Evolutionary conservation across 306 rosid species (phyloP).

Genomic region (Carpinus fangiana): DNA sequence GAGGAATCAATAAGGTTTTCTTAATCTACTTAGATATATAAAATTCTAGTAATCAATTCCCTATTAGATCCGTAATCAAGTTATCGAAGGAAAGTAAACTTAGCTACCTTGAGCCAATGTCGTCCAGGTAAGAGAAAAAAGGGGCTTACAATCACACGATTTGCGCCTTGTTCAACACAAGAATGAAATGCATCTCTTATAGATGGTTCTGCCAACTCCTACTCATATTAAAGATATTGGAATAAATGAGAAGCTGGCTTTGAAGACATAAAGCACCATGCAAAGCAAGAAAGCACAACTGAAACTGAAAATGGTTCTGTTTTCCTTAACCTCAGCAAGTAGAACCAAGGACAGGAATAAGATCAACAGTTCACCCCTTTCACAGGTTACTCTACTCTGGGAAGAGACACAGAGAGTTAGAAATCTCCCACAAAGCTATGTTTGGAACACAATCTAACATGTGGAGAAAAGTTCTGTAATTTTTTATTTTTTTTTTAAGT

Average conservation of each 20-base stretch:
- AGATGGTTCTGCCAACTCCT: constrained; percentile 95
- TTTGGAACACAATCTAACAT: background rate
- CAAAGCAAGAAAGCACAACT: constrained; percentile 13
- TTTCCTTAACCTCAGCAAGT: background rate
- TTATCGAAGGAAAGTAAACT: constrained; percentile 9
- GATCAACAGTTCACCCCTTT: background rate
- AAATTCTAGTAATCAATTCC: background rate
- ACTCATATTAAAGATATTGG: constrained; percentile 11
- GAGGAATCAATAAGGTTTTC: constrained; percentile 2
- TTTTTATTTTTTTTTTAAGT: background rate
- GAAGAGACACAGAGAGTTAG: background rate
- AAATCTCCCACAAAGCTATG: background rate
- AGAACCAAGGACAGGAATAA: background rate
- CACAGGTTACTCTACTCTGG: background rate
- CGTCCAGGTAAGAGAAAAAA: constrained; percentile 92
- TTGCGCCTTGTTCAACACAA: constrained; percentile 71
- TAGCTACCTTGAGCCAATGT: constrained; percentile 80
- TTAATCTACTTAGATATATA: background rate
- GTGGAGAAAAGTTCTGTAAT: background rate
- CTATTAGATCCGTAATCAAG: background rate
- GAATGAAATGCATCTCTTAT: constrained; percentile 61
- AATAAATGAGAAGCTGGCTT: background rate
- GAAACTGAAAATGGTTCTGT: background rate
- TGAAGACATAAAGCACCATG: constrained; percentile 3
- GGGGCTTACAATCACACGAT: constrained; percentile 66